Conservation (phyloP, 2,329 filamentous ascomycete species). For the Alternaria alternata region DNA sequence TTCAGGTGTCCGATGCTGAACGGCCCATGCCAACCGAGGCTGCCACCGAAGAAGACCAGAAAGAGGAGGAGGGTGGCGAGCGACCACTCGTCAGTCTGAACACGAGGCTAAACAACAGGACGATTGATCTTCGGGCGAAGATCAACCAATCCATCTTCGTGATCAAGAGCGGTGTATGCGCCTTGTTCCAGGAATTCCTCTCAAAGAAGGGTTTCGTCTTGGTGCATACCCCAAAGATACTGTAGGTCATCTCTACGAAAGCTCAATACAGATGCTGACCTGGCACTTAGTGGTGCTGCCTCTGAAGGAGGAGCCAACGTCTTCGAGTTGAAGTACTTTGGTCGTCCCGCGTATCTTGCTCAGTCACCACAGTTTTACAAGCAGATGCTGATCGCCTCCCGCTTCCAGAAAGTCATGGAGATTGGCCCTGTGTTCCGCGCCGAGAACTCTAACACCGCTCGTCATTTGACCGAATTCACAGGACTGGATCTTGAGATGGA, state of each 20-base stretch:
- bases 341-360: constrained; percentile 79
- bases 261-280: not conserved
- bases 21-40: constrained; percentile 58
- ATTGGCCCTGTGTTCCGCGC: constrained; percentile 84
- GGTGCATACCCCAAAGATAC: constrained; percentile 82
- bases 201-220: constrained; percentile 76
- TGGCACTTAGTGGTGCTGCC: constrained; percentile 67
- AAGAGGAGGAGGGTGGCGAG: constrained; percentile 62
- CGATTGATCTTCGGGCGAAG: constrained; percentile 89
- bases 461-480: constrained; percentile 89
- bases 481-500: constrained; percentile 92
- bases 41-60: constrained; percentile 58
- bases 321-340: constrained; percentile 90
- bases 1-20: constrained; percentile 64
- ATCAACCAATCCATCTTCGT: constrained; percentile 89
- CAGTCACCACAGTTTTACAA: constrained; percentile 89
- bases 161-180: constrained; percentile 70
- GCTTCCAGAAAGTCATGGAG: constrained; percentile 78
- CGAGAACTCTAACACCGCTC: constrained; percentile 84
- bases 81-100: constrained; percentile 79
- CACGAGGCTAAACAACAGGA: constrained; percentile 88
- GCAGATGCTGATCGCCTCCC: constrained; percentile 83
- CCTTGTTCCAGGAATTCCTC: constrained; percentile 82
- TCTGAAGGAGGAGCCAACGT: constrained; percentile 94
- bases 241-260: constrained; percentile 2